Base-by-base conservation (phyloP, 2,329 filamentous ascomycete genomes). In the Westerdykella ornata region DNA sequence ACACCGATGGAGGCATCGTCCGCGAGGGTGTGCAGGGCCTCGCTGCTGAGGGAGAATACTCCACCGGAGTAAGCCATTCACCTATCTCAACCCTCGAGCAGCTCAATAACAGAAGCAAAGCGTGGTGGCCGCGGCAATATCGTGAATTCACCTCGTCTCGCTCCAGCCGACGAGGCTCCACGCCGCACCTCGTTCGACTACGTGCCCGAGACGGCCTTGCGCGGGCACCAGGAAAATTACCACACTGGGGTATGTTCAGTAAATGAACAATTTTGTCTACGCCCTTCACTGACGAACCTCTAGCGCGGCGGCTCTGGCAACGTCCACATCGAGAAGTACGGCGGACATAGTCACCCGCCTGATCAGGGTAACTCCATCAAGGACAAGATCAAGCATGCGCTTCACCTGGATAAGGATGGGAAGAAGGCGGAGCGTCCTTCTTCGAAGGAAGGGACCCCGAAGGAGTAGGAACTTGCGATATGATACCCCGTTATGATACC, bases 271-370 rank as follows among this genome's bases (percentile, higher is more conserved):
- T 4, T 19, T 13, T 7, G 16, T 4, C 12, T 29, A 33, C 12
- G 34, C 53, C 14, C 37, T 4, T 26, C 8, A 26, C 22, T 26
- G 22, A 26, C 22, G 22, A 26, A 2, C 7, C 4, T 9, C 22
- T 33, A 68, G 63, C 64, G 71, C 14, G 71, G 70, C 20, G 71
- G 71, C 11, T 64, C 61, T 28, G 71, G 71, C 19, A 73, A 73
- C 48, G 62, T 71, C 14, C 64, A 73, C 52, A 68, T 66, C 50
- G 70, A 72, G 43, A 71, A 70, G 51, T 70, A 69, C 43, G 68
- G 68, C 26, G 70, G 69, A n/a, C 70, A 73, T 45, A 66, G 59
- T 44, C 53, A 60, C 20, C 54, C 53, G 31, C 57, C 62, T 26
- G 58, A 65, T n/a, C 52, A 49, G 38, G 62, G 68, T 48, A 62